Base-by-base conservation (phyloP, 176 grass and related monocot species). In the Zizania latifolia region DNA sequence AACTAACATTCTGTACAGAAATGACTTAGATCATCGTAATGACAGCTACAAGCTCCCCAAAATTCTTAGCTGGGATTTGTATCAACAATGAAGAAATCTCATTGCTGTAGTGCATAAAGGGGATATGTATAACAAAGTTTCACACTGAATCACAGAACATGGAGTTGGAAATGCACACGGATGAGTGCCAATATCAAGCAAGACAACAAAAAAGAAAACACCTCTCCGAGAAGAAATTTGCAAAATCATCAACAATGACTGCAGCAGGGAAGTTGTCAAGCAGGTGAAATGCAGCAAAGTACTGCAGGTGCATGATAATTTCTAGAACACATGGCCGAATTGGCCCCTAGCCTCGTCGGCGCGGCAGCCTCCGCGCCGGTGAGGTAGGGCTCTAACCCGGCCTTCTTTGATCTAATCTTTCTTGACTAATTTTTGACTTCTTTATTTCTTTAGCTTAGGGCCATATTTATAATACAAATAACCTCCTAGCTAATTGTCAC, bases 161-260 rank as follows among this genome's bases (percentile, higher is more conserved):
- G 39, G 56, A 80, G 39, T n/a, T 39, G 22, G 13, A 7, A 51
- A 40, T 50, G 40, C 4, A 58, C 24, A 4, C 10, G 50, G 62
- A 74, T 43, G 61, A 55, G 34, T 76, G 3, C 23, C 17, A 21
- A 53, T 69, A 26, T 48, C 2, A 19, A 82, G 48, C 9, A 68
- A 65, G 75, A 74, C 14, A 11, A 10, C 28, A 63, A 22, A 36
- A 29, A 41, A 24, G n/a, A 72, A 48, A 60, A 38, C 29, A 94
- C 95, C 81, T 83, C 27, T 92, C 82, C 0, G 51, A 84, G 79
- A 98, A 98, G 84, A 89, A 81, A 36, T 90, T 82, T 60, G 84
- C 92, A 82, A 98, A 98, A 89, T 88, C 95, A 62, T 98, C 95
- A 69, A 98, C 84, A 50, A 98, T 86, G 40, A 98, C 84, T 70